phyloP scores from a whole-genome alignment of 2,329 filamentous ascomycete genomes.

The Fusarium fracticaudum region DNA sequence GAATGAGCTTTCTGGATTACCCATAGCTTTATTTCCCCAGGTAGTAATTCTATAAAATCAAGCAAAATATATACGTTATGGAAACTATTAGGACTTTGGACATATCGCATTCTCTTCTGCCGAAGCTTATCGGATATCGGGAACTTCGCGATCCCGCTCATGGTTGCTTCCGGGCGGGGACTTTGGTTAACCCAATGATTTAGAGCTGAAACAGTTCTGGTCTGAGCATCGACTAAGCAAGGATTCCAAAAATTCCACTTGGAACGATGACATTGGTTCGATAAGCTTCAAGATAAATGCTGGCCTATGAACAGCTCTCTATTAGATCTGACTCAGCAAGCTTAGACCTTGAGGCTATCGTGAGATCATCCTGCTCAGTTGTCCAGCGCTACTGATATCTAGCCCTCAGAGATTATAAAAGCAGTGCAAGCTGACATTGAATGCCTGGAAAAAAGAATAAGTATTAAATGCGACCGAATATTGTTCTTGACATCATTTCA shows the following conservation, averaged over 20 bases:
- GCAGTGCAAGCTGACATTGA: accelerated
- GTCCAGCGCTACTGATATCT: accelerated
- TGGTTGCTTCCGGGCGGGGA: neutral
- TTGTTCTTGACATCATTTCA: no score
- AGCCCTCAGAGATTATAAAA: accelerated
- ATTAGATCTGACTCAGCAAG: neutral
- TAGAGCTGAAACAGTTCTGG: no score
- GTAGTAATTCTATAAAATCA: accelerated
- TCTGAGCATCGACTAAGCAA: neutral
- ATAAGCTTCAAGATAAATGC: neutral
- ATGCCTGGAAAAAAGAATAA: accelerated
- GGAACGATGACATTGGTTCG: neutral
- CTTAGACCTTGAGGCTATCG: neutral
- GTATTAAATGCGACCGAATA: accelerated
- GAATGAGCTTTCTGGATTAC: neutral
- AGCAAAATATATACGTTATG: accelerated
- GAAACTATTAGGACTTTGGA: accelerated
- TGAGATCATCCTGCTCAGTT: neutral
- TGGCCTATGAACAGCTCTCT: neutral
- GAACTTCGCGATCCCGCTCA: neutral
- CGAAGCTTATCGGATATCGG: neutral
- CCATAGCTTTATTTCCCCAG: accelerated
- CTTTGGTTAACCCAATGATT: accelerated
- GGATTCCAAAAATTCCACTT: neutral
- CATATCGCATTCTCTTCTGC: accelerated